These are phyloP conservation scores for Globisporangium lucens DNA, from an alignment of 352 stramenopile species.

Conservation along the genomic window DNA sequence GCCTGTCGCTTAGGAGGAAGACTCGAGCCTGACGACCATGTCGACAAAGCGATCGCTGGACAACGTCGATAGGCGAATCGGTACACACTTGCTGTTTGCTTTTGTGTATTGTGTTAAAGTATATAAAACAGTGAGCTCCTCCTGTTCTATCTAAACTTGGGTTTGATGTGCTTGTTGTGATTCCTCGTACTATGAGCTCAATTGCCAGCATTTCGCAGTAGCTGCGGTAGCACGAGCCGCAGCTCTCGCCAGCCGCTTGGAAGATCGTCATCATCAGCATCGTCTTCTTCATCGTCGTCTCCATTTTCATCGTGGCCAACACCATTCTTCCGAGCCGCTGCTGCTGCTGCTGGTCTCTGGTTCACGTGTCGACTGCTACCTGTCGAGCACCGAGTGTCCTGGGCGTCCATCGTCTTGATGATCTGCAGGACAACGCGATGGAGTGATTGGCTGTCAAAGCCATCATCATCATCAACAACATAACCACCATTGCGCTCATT, in stretches of 20 bases:
- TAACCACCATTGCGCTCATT: slow-evolving; percentile 11
- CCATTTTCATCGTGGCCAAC: neutral
- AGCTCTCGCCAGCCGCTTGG: slow-evolving; percentile 30
- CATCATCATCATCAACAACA: neutral
- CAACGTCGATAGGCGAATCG: neutral
- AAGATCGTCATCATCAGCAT: slow-evolving; percentile 15
- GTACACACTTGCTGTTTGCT: neutral
- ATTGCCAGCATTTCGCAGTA: slow-evolving; percentile 31
- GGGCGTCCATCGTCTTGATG: slow-evolving; percentile 20
- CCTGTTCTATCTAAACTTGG: neutral
- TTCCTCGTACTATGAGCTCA: neutral
- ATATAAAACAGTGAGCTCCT: slow-evolving; percentile 12
- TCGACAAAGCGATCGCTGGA: slow-evolving; percentile 9
- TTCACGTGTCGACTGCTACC: neutral
- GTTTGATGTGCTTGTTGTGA: neutral
- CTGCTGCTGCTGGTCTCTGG: neutral
- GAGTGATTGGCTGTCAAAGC: slow-evolving; percentile 20
- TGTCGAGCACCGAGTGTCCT: neutral
- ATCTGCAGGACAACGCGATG: slow-evolving; percentile 29
- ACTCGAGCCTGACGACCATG: neutral
- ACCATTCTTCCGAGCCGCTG: neutral
- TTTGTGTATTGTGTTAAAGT: slow-evolving; percentile 16
- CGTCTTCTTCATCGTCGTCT: slow-evolving; percentile 14
- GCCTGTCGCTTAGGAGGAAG: neutral
- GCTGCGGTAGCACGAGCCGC: slow-evolving; percentile 37